phyloP scores from a whole-genome alignment of 2,329 filamentous ascomycete species.

The Pseudocercospora ulei region DNA sequence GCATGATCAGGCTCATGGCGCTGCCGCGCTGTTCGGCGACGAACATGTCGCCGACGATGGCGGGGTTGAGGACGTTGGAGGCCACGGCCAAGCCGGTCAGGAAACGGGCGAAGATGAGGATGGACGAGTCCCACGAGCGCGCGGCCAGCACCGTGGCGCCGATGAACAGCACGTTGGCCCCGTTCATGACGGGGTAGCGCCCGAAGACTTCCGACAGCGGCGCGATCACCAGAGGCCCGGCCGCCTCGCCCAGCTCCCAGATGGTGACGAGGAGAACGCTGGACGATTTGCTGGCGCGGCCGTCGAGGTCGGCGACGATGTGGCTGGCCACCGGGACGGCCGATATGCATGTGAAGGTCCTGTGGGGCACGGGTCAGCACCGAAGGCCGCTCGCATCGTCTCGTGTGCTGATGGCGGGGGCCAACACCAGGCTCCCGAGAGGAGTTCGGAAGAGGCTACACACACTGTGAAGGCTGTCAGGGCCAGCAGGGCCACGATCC shows the following conservation, averaged over 20 bases:
- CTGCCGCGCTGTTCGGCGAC: conserved; percentile 48
- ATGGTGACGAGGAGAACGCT: conserved; percentile 41
- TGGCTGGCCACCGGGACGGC: conserved; percentile 28
- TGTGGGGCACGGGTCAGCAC: conserved; percentile 12
- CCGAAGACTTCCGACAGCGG: conserved; percentile 41
- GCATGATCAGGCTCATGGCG: conserved; percentile 49
- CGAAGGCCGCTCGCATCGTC: no score
- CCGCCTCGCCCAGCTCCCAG: conserved; percentile 44
- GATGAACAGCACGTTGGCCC: conserved; percentile 41
- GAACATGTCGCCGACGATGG: conserved; percentile 57
- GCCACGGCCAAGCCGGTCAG: conserved; percentile 41
- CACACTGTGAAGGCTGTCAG: conserved; percentile 51
- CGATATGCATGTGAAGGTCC: conserved; percentile 31
- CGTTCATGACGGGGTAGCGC: conserved; percentile 35
- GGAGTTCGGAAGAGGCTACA: conserved; percentile 3
- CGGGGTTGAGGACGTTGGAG: conserved; percentile 51
- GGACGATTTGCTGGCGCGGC: conserved; percentile 20
- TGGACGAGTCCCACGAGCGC: conserved; percentile 32
- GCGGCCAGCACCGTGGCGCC: conserved; percentile 37
- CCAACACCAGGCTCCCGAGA: no score
- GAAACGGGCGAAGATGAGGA: conserved; percentile 39
- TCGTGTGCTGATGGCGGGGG: no score
- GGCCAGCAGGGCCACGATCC: conserved; percentile 46
- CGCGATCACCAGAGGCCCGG: conserved; percentile 40
- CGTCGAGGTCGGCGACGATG: conserved; percentile 26